phyloP scores from a whole-genome alignment of 352 stramenopile species.

The Globisporangium rhizosaccharum region DNA sequence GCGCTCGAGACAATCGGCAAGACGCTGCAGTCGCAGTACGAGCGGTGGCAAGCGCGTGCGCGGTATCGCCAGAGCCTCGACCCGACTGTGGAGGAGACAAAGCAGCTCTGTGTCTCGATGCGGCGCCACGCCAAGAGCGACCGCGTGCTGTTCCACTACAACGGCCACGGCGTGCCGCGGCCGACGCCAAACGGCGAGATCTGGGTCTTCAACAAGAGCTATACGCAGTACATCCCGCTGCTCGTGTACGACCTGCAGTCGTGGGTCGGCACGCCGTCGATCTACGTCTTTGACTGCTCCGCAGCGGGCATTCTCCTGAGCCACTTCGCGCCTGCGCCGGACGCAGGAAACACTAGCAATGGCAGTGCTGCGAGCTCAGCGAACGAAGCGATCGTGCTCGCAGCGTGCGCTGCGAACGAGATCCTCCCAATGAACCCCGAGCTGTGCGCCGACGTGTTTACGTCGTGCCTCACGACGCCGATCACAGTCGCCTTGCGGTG shows the following conservation, averaged over 20 bases:
- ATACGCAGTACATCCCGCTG: slow-evolving; percentile 99
- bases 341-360: slow-evolving; percentile 19
- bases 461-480: slow-evolving; percentile 98
- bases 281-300: slow-evolving; percentile 99
- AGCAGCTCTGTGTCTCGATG: slow-evolving; percentile 91
- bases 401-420: slow-evolving; percentile 92
- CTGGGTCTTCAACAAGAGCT: slow-evolving; percentile 99
- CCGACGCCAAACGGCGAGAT: slow-evolving; percentile 97
- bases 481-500: slow-evolving; percentile 97
- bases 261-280: slow-evolving; percentile 91
- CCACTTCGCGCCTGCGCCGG: slow-evolving; percentile 81
- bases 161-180: slow-evolving; percentile 98
- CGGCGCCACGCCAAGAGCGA: slow-evolving; percentile 90
- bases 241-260: slow-evolving; percentile 94
- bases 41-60: slow-evolving; percentile 92
- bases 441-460: slow-evolving; percentile 99
- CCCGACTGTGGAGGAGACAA: slow-evolving; percentile 95
- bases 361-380: slow-evolving; percentile 13
- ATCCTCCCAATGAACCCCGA: slow-evolving; percentile 95
- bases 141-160: slow-evolving; percentile 99
- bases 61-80: slow-evolving; percentile 94
- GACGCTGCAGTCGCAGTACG: slow-evolving; percentile 93
- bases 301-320: slow-evolving; percentile 93
- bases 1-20: slow-evolving; percentile 96
- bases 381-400: slow-evolving; percentile 95